Evolutionary conservation across 2,329 filamentous ascomycete genomes (phyloP).

Genomic region (Akanthomyces lecanii): DNA sequence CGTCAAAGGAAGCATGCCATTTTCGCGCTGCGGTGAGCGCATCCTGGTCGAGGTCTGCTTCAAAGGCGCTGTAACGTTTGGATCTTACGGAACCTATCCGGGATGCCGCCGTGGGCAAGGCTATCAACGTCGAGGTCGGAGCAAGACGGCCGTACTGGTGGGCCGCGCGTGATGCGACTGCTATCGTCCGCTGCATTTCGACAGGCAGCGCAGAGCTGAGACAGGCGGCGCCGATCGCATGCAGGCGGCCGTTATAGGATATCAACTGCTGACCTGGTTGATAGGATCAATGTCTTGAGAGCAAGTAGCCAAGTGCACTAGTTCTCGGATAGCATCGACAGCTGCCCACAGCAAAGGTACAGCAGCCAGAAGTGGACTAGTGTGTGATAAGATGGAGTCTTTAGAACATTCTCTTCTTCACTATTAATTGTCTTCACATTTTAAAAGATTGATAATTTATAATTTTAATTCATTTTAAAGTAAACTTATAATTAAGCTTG

Average conservation of each 20-base stretch:
- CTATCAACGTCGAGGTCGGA: neutral
- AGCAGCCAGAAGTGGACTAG: neutral
- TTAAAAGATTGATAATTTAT: too few relatives aligned
- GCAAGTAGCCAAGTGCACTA: neutral
- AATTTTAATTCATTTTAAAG: too few relatives aligned
- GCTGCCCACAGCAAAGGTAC: neutral
- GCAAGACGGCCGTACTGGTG: too few relatives aligned
- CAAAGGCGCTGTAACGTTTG: constrained; percentile 45
- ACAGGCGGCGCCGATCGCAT: neutral
- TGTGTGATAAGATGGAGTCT: neutral
- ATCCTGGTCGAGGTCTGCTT: constrained; percentile 46
- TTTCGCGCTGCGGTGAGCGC: constrained; percentile 47
- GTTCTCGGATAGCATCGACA: neutral
- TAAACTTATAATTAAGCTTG: too few relatives aligned
- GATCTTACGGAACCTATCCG: constrained; percentile 8
- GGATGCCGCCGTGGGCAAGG: neutral
- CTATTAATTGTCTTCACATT: too few relatives aligned
- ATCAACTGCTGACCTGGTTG: neutral
- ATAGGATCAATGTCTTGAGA: neutral
- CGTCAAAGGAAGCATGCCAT: constrained; percentile 46
- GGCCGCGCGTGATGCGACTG: neutral
- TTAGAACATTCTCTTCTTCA: neutral
- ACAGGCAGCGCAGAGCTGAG: neutral
- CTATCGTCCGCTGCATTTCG: constrained; percentile 12
- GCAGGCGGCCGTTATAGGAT: neutral